Evolutionary conservation across 2,329 filamentous ascomycete genomes (phyloP), one percentile per base, ranked within the genome.

Genomic region (Davidsoniella virescens): DNA sequence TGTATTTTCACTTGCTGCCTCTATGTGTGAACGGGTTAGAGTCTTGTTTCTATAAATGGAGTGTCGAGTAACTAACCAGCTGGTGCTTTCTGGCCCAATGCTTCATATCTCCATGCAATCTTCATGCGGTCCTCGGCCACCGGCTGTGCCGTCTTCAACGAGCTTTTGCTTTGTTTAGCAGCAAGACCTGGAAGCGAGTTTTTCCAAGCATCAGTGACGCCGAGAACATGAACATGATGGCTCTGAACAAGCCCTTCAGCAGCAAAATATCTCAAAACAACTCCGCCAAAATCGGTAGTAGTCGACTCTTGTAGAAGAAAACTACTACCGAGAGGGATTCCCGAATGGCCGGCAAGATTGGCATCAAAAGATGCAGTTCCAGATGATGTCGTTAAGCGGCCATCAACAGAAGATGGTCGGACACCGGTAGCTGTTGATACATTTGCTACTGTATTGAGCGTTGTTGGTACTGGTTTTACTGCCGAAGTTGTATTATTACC

Each of bases 41-140:
- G 41, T 43, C 18, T 17, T 6, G 12, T 18, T 41, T n/a, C 8
- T 43, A 43, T 20, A 20, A 20, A 33, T 33, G 12, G 7, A 8
- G 10, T 9, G n/a, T 43, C 12, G 14, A 23, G 17, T 23, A 18
- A 47, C 44, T 47, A 38, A 47, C 44, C 44, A 47, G 29, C 12
- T 47, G n/a, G 18, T 20, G 25, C 17, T 18, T 40, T 42, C 57
- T 80, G 80, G 14, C 84, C 83, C 49, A 96, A 65, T 33, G 79
- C 76, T 64, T 96, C 88, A 66, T 98, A 98, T 63, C 92, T 76
- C 92, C 92, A 98, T 3, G 92, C 92, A 68, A 98, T 98, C 68
- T 94, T 96, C 92, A 98, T 96, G 55, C 90, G 84, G 12, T 72
- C 71, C 20, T 52, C 48, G 3, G 39, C 38, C 2, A 10, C 33